Percentiles rank a stretch among this genome's conserved stretches.
Evolutionary conservation across 495 filamentous ascomycete species (phyloP).

Genomic region (Cenococcum geophilum): DNA sequence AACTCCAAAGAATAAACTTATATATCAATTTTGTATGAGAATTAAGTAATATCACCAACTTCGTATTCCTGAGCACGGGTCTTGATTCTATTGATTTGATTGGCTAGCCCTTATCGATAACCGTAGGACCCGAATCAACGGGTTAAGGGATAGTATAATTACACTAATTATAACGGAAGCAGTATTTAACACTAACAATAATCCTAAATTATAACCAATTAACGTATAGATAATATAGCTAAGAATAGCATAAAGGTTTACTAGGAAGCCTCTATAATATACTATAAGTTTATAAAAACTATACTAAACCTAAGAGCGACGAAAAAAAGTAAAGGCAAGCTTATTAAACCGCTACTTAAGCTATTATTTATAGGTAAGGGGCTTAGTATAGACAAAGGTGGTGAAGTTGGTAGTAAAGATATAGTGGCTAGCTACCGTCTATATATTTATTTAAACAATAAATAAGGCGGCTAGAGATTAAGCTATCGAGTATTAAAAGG

Average conservation of each 20-base stretch:
- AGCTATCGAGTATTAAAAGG: background rate
- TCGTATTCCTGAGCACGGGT: too few relatives aligned
- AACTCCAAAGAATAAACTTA: too few relatives aligned
- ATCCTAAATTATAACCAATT: slow-evolving; percentile 57
- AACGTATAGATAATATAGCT: background rate
- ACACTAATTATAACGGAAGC: slow-evolving; percentile 94
- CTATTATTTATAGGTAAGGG: background rate
- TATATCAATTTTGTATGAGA: too few relatives aligned
- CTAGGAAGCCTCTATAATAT: slow-evolving; percentile 26
- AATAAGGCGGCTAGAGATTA: background rate
- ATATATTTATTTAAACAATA: background rate
- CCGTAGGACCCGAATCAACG: too few relatives aligned
- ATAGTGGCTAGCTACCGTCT: slow-evolving; percentile 2
- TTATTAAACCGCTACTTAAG: slow-evolving; percentile 52
- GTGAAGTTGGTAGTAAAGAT: slow-evolving; percentile 4
- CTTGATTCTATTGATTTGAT: too few relatives aligned
- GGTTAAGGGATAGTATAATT: slow-evolving; percentile 76
- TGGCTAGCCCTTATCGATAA: too few relatives aligned
- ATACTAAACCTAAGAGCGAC: slow-evolving; percentile 97
- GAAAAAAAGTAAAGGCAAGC: slow-evolving; percentile 89
- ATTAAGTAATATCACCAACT: too few relatives aligned
- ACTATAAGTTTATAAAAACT: slow-evolving; percentile 99
- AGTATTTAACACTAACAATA: slow-evolving; percentile 98
- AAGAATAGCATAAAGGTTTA: background rate
- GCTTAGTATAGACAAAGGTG: background rate